phyloP scores from a whole-genome alignment of 2,329 filamentous ascomycete species.

The Rutstroemia sp. region DNA sequence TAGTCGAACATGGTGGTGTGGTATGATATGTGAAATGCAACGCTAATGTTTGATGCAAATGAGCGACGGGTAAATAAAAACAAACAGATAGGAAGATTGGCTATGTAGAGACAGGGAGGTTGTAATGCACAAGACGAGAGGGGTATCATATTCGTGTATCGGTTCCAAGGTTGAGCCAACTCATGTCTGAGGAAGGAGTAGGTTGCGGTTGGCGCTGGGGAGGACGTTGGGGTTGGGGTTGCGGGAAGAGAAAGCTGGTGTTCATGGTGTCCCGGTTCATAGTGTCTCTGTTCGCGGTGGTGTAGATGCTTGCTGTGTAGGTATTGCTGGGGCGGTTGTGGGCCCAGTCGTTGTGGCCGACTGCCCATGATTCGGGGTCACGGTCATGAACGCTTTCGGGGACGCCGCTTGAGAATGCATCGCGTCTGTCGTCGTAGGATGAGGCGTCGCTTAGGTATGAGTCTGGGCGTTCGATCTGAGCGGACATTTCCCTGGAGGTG shows the following conservation, averaged over 20 bases:
- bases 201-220: conserved; percentile 8
- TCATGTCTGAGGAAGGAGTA: conserved; percentile 53
- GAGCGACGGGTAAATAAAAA: no score
- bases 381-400: conserved; percentile 46
- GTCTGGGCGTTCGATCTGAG: conserved; percentile 50
- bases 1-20: no score
- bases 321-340: conserved; percentile 44
- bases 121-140: not conserved
- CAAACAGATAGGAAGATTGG: not conserved
- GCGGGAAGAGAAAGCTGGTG: conserved; percentile 17
- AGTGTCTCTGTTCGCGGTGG: conserved; percentile 27
- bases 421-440: conserved; percentile 26
- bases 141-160: conserved; percentile 18
- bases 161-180: conserved; percentile 65
- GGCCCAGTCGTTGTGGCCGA: conserved; percentile 39
- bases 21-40: no score
- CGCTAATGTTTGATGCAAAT: no score
- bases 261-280: conserved; percentile 27
- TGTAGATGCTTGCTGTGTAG: conserved; percentile 41
- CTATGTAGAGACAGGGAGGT: not conserved
- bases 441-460: conserved; percentile 32
- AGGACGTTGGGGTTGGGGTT: conserved; percentile 15
- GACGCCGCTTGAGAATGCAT: conserved; percentile 57
- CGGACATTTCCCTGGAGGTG: conserved; percentile 50
- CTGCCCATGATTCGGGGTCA: conserved; percentile 28